Conservation (phyloP, 164 flowering plant species). For the Umbilicus rupestris region DNA sequence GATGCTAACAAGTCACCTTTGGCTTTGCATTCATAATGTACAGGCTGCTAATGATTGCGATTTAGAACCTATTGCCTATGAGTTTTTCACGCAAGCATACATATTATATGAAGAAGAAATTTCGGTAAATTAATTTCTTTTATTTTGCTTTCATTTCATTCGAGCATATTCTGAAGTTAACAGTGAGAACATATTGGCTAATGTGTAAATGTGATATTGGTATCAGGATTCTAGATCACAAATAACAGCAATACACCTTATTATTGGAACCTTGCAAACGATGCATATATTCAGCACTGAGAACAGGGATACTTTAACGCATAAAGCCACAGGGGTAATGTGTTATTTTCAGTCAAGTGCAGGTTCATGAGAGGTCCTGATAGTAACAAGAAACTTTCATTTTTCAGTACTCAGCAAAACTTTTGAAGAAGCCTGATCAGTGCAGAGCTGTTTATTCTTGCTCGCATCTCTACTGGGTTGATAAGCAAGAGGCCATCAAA, state of each 20-base stretch:
- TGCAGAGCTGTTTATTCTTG: slow-evolving; percentile 96
- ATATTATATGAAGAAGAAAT: slow-evolving; percentile 96
- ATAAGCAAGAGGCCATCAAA: slow-evolving; percentile 79
- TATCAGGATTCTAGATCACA: slow-evolving; percentile 89
- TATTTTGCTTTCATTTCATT: neutral
- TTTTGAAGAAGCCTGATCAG: slow-evolving; percentile 94
- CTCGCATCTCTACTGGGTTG: slow-evolving; percentile 97
- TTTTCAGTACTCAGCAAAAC: slow-evolving; percentile 96
- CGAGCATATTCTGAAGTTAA: neutral
- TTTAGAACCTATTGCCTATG: slow-evolving; percentile 92
- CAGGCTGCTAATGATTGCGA: slow-evolving; percentile 98
- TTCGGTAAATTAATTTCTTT: slow-evolving; percentile 43
- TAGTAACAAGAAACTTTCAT: slow-evolving; percentile 5
- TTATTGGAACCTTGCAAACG: slow-evolving; percentile 91
- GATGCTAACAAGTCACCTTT: neutral
- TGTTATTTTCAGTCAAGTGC: neutral
- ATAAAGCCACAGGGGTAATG: slow-evolving; percentile 96
- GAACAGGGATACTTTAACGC: slow-evolving; percentile 95
- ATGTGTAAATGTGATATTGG: neutral
- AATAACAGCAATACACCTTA: slow-evolving; percentile 85
- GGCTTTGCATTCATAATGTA: slow-evolving; percentile 7
- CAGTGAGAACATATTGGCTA: neutral
- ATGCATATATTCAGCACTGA: slow-evolving; percentile 88
- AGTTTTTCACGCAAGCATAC: slow-evolving; percentile 93
- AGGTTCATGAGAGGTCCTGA: neutral